Base-by-base conservation (phyloP, 2,329 filamentous ascomycete genomes). In the Epichloe gansuensis region DNA sequence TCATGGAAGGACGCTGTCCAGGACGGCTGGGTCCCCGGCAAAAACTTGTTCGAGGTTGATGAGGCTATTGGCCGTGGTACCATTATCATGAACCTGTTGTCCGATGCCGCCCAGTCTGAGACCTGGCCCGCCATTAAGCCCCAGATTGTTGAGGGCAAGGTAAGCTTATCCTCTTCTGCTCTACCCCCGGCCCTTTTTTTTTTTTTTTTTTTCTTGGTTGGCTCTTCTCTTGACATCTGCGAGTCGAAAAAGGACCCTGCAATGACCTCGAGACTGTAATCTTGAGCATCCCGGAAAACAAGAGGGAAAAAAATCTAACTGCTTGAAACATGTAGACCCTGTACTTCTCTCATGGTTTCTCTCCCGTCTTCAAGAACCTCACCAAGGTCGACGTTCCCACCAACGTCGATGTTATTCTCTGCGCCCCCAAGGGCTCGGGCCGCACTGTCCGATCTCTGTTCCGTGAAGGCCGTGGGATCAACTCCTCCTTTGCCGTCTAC, bases 331-430 rank as follows among this genome's bases (percentile, higher is more conserved):
- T 51, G 48, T 60, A 93, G 91, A 98, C 93, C 57, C 88, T 98
- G 64, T 98, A 98, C 86, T 98, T 98, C 83, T 97, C 93, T 64
- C 93, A 98, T 83, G 93, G 93, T 69, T 98, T 98, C 88, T 97
- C 93, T 59, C 93, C 93, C 70, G 91, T 98, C 75, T 98, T 98
- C 88, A 96, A 96, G 82, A 86, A 95, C 73, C 85, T 93, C 70
- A 98, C 93, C 82, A 95, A 96, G 76, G 93, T 98, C 70, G 93
- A 98, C 58, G 88, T 96, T 59, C 93, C 93, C 75, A 82, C 72
- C 62, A 87, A 97, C 76, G 87, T 98, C 70, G 93, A 98, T 73
- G 93, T 98, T 73, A 98, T 98, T 81, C 91, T 98, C 70, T 91
- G 95, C 67, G 93, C 93, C 62, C 93, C 93, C 76, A 98, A 98